phyloP scores from a whole-genome alignment of 108 stramenopile genomes.

The Stephanodiscus minutulus region DNA sequence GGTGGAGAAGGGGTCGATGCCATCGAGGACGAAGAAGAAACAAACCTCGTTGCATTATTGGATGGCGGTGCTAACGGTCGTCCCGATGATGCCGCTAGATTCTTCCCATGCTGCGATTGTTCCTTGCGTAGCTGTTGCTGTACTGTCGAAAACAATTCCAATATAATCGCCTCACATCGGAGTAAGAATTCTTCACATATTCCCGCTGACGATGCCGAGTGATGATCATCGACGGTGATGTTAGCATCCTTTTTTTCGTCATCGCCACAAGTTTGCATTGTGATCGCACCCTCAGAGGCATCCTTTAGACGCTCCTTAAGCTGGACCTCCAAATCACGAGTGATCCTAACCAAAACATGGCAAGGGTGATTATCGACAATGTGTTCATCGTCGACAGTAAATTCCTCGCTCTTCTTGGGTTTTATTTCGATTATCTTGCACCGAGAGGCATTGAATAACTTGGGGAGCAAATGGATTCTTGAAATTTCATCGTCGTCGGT shows the following conservation, averaged over 20 bases:
- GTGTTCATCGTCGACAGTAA: not conserved
- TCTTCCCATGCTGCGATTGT: slow-evolving; percentile 12
- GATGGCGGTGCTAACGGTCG: not conserved
- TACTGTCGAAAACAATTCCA: slow-evolving; percentile 40
- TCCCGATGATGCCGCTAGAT: not conserved
- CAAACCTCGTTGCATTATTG: not conserved
- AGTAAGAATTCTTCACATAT: slow-evolving; percentile 43
- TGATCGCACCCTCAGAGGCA: slow-evolving; percentile 37
- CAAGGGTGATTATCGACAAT: slow-evolving; percentile 18
- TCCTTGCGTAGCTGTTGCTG: slow-evolving; percentile 41
- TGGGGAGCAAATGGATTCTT: slow-evolving; percentile 32
- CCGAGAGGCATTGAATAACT: slow-evolving; percentile 9
- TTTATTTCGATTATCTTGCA: not conserved
- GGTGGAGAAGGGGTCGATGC: slow-evolving; percentile 24
- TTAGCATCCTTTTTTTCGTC: too few relatives aligned
- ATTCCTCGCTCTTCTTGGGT: not conserved
- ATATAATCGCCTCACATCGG: slow-evolving; percentile 39
- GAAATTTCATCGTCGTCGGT: slow-evolving; percentile 1
- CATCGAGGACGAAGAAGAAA: not conserved
- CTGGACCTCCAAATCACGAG: slow-evolving; percentile 26
- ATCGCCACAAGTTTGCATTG: not conserved
- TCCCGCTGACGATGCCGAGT: slow-evolving; percentile 4
- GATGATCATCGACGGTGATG: not conserved
- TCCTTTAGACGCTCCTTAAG: slow-evolving; percentile 45
- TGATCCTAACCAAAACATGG: slow-evolving; percentile 32